A percentile compares a stretch with the other conserved stretches of the same genome.
phyloP scores from a whole-genome alignment of 345 rosid genomes.

The Toxicodendron radicans region DNA sequence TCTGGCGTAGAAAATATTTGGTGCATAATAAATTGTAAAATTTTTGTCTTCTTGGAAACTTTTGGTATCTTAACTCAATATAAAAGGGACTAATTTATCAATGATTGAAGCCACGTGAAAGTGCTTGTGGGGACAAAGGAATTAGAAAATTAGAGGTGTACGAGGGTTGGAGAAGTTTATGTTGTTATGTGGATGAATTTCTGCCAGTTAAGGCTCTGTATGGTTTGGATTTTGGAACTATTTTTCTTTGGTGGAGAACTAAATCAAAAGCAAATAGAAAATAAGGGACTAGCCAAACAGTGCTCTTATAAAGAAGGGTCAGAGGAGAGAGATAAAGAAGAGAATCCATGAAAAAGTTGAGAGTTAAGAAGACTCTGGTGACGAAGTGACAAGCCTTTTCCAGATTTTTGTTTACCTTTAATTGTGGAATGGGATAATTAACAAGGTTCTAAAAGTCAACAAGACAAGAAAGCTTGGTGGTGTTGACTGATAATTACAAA shows the following conservation, averaged over 20 bases:
- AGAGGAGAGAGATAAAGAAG: too few species aligned
- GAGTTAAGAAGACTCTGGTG: slow-evolving; percentile 16
- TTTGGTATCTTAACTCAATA: too few species aligned
- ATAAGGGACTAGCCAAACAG: too few species aligned
- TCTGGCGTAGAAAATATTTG: too few species aligned
- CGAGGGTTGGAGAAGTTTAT: slow-evolving; percentile 11
- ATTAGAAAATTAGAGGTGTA: slow-evolving; percentile 7
- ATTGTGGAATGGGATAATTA: slow-evolving; percentile 11
- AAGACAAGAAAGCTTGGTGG: slow-evolving; percentile 4
- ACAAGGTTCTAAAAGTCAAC: slow-evolving; percentile 15
- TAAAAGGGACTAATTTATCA: background rate
- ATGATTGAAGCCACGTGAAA: slow-evolving; percentile 41
- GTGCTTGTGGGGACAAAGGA: slow-evolving; percentile 22
- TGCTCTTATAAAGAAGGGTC: too few species aligned
- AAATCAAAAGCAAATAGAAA: slow-evolving; percentile 23
- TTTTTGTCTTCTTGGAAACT: too few species aligned
- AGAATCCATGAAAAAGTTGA: slow-evolving; percentile 37
- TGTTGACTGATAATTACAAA: background rate
- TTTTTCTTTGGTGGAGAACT: slow-evolving; percentile 17
- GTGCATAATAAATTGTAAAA: too few species aligned
- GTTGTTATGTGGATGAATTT: background rate
- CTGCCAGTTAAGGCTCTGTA: background rate
- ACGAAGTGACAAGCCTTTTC: slow-evolving; percentile 9
- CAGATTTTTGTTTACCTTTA: slow-evolving; percentile 20
- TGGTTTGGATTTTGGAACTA: background rate